These are phyloP conservation scores for Toxoplasma gondii DNA, from an alignment of 169 alveolate species.

Conservation along the genomic window DNA sequence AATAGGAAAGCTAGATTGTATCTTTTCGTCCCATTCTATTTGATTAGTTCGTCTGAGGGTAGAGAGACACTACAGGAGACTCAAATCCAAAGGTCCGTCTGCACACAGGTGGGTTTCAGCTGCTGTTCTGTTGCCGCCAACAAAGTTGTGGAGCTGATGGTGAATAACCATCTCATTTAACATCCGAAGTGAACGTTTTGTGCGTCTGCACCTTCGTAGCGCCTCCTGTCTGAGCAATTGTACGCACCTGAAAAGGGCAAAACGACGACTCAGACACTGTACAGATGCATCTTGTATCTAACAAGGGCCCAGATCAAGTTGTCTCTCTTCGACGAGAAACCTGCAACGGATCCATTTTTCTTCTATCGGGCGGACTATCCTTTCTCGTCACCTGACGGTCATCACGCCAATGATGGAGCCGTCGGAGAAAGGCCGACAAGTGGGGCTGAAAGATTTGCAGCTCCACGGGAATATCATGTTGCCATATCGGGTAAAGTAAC, in stretches of 20 bases:
- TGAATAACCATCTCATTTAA: too few species aligned
- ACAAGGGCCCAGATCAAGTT: conserved; percentile 13
- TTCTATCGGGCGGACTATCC: not conserved
- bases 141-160: too few species aligned
- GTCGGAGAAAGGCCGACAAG: not conserved
- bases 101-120: too few species aligned
- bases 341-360: not conserved
- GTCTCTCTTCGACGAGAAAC: conserved; percentile 14
- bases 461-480: too few species aligned
- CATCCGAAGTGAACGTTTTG: too few species aligned
- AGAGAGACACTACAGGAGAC: too few species aligned
- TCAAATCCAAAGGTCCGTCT: too few species aligned
- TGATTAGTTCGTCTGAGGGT: too few species aligned
- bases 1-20: too few species aligned
- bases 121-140: too few species aligned
- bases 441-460: too few species aligned
- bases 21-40: too few species aligned
- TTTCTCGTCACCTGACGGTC: not conserved
- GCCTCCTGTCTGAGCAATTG: conserved; percentile 7
- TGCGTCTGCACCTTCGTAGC: not conserved
- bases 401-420: not conserved
- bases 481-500: not conserved
- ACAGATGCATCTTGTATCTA: not conserved
- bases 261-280: not conserved
- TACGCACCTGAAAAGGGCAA: not conserved